Percentiles rank a stretch among this genome's conserved stretches.
phyloP scores from a whole-genome alignment of 176 grass and related monocot species.

The Tillandsia leiboldiana region DNA sequence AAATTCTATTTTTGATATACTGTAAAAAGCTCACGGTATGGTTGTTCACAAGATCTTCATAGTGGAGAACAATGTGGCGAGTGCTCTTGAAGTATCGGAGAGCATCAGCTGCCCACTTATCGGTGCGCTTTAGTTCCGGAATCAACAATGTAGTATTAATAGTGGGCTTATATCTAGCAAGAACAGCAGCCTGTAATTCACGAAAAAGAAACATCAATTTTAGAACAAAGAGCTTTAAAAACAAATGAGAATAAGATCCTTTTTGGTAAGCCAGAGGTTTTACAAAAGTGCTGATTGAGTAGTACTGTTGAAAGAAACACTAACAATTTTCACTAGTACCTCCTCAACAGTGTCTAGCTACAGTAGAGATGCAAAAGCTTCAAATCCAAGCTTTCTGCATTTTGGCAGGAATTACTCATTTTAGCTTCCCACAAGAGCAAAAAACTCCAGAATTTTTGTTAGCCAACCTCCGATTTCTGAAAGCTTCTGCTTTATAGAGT shows the following conservation, averaged over 20 bases:
- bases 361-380: no score
- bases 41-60: slow-evolving; percentile 76
- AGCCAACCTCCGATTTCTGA: no score
- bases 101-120: slow-evolving; percentile 50
- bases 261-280: no score
- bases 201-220: slow-evolving; percentile 9
- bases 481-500: not conserved
- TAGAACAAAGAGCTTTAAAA: not conserved
- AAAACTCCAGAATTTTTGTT: not conserved
- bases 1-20: slow-evolving; percentile 1
- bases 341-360: no score
- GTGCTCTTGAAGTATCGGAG: slow-evolving; percentile 59
- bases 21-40: slow-evolving; percentile 38
- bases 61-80: slow-evolving; percentile 68
- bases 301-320: no score
- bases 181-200: slow-evolving; percentile 55
- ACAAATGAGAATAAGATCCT: no score
- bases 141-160: slow-evolving; percentile 56
- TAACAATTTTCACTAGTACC: no score
- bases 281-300: no score
- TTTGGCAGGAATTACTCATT: no score
- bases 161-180: slow-evolving; percentile 66
- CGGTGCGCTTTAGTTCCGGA: slow-evolving; percentile 32
- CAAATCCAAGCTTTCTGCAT: no score
- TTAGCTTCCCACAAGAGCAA: no score